phyloP scores from a whole-genome alignment of 768 basidiomycete species.

The Suillus placidus region DNA sequence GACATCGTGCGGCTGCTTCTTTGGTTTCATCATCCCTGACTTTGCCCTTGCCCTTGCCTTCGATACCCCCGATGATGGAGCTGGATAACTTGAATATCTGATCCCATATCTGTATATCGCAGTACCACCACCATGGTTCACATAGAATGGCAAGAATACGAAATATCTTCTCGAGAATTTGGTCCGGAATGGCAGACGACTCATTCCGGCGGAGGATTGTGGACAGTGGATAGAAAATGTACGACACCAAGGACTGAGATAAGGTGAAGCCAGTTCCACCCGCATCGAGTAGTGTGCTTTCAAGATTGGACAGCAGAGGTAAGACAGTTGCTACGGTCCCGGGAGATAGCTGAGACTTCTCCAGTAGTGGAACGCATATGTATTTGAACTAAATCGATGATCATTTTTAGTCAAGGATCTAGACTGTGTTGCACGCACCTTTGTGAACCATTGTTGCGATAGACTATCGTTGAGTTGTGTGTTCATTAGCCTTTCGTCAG shows the following conservation, averaged over 20 bases:
- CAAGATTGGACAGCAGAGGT: conserved; percentile 57
- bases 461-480: conserved; percentile 22
- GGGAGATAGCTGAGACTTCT: conserved; percentile 64
- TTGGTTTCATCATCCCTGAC: conserved; percentile 82
- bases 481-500: not conserved
- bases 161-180: conserved; percentile 76
- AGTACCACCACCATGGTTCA: conserved; percentile 84
- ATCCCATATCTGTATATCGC: conserved; percentile 75
- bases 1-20: conserved; percentile 68
- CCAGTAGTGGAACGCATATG: conserved; percentile 81
- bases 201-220: conserved; percentile 79
- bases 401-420: conserved; percentile 6
- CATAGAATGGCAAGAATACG: conserved; percentile 58
- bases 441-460: conserved; percentile 39
- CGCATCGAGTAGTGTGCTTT: conserved; percentile 47
- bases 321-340: conserved; percentile 49
- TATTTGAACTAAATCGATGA: conserved; percentile 53
- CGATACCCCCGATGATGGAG: conserved; percentile 64
- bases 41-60: conserved; percentile 67
- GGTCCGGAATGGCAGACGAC: conserved; percentile 71
- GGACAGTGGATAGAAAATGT: conserved; percentile 87
- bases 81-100: conserved; percentile 81
- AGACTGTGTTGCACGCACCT: conserved; percentile 31
- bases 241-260: conserved; percentile 68
- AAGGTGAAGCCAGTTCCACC: conserved; percentile 43